Evolutionary conservation across 805 yeast species (phyloP).

Genomic region (Metschnikowia continentalis): DNA sequence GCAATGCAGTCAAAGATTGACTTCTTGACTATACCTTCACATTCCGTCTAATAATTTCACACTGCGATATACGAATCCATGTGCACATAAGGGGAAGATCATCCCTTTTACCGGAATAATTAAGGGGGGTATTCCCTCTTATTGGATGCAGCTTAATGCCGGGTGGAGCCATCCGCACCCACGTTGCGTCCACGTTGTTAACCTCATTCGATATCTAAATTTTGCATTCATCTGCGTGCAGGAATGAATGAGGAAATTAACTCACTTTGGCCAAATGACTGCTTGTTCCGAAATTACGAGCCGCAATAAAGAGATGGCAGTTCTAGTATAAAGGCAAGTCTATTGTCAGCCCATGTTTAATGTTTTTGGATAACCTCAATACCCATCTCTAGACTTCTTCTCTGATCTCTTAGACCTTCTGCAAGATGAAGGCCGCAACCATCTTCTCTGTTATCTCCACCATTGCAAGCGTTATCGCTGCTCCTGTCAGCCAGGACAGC

Average conservation of each 20-base stretch:
- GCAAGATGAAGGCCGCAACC: constrained; percentile 1
- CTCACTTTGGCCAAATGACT: neutral
- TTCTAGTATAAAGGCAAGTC: neutral
- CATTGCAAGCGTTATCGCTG: constrained; percentile 21
- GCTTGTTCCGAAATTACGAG: neutral
- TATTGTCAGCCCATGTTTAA: too few species aligned
- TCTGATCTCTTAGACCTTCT: neutral
- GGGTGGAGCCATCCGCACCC: neutral
- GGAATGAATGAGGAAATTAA: constrained; percentile 3
- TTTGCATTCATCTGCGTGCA: neutral
- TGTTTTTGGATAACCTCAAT: neutral
- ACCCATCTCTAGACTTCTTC: neutral
- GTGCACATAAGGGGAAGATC: too few species aligned
- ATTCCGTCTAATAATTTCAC: too few species aligned
- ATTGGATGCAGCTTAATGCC: neutral
- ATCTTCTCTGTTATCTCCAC: constrained; percentile 4
- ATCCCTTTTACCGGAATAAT: neutral
- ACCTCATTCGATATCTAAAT: neutral
- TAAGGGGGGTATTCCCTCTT: neutral
- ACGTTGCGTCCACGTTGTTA: constrained; percentile 3
- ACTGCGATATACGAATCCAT: too few species aligned
- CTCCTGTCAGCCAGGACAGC: constrained; percentile 19
- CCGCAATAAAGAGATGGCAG: neutral
- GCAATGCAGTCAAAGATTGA: too few species aligned
- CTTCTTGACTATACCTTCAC: too few species aligned